phyloP scores from a whole-genome alignment of 495 filamentous ascomycete species.

The Lasiosphaeris hirsuta region DNA sequence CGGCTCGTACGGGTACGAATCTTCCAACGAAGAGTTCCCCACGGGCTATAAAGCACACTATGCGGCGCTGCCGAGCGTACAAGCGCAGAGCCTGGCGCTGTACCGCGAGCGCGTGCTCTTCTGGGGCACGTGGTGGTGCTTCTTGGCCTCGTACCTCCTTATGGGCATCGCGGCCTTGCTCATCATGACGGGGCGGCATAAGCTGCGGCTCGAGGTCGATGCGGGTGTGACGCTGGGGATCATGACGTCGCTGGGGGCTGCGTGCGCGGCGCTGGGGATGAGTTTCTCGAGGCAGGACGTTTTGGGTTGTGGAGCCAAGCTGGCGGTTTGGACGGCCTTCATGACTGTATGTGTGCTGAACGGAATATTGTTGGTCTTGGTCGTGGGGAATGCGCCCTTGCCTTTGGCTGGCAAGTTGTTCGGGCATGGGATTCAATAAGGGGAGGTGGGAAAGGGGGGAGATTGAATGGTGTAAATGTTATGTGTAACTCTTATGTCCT shows the following conservation, averaged over 20 bases:
- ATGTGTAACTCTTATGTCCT: not conserved
- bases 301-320: conserved; percentile 37
- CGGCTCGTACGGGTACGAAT: conserved; percentile 27
- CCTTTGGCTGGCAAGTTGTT: conserved; percentile 13
- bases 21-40: conserved; percentile 34
- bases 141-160: conserved; percentile 47
- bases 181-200: conserved; percentile 51
- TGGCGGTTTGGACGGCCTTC: conserved; percentile 46
- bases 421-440: not conserved
- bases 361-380: conserved; percentile 48
- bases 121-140: conserved; percentile 42
- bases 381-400: conserved; percentile 37
- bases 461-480: no score
- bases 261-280: conserved; percentile 49
- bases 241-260: conserved; percentile 52
- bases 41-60: conserved; percentile 41
- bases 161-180: conserved; percentile 52
- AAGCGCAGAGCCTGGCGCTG: conserved; percentile 36
- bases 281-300: conserved; percentile 44
- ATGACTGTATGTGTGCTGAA: conserved; percentile 46
- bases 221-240: conserved; percentile 58
- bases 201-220: conserved; percentile 55
- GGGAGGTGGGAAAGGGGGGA: no score
- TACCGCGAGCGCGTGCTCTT: conserved; percentile 48
- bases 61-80: conserved; percentile 40